A percentile compares a stretch with the other conserved stretches of the same genome.
Evolutionary conservation across 1,284 basidiomycete genomes (phyloP).

Genomic region (Neonothopanus nambi): DNA sequence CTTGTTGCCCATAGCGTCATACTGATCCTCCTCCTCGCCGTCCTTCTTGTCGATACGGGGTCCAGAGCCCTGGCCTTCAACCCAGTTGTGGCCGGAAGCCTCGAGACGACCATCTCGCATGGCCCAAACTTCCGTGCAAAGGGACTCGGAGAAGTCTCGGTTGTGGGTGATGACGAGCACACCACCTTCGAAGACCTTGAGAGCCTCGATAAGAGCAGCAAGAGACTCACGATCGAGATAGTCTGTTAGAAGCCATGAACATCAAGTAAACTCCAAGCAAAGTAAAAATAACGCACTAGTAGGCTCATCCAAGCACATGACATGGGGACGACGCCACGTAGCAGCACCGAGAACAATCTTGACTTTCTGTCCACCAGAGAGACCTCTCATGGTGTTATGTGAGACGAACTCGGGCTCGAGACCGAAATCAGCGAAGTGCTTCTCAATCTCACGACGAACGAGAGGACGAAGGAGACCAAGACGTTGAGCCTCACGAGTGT

Average conservation of each 20-base stretch:
- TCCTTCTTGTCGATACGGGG: conserved; percentile 89
- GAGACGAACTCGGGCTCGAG: conserved; percentile 96
- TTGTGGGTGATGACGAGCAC: conserved; percentile 97
- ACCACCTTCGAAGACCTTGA: conserved; percentile 97
- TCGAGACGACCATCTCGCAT: conserved; percentile 92
- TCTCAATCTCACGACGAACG: conserved; percentile 97
- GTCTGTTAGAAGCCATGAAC: conserved; percentile 49
- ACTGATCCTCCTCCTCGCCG: conserved; percentile 84
- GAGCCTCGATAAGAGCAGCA: conserved; percentile 92
- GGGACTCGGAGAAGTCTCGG: conserved; percentile 95
- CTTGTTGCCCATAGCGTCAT: conserved; percentile 97
- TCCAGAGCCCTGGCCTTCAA: conserved; percentile 94
- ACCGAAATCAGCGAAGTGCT: conserved; percentile 96
- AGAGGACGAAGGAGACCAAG: conserved; percentile 94
- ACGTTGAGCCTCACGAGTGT: conserved; percentile 96
- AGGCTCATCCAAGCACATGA: conserved; percentile 98
- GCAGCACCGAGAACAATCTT: conserved; percentile 99
- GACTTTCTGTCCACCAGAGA: conserved; percentile 99
- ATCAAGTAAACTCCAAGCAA: conserved; percentile 11
- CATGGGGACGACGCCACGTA: conserved; percentile 96
- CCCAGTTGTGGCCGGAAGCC: conserved; percentile 98
- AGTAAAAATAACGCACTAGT: conserved; percentile 61
- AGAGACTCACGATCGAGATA: conserved; percentile 98
- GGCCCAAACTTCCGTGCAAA: conserved; percentile 92
- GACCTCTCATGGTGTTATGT: conserved; percentile 96